Evolutionary conservation across 371 early-diverging fungal genomes (phyloP), one percentile per base, ranked within the genome.

Genomic region (Mucor velutinosus): DNA sequence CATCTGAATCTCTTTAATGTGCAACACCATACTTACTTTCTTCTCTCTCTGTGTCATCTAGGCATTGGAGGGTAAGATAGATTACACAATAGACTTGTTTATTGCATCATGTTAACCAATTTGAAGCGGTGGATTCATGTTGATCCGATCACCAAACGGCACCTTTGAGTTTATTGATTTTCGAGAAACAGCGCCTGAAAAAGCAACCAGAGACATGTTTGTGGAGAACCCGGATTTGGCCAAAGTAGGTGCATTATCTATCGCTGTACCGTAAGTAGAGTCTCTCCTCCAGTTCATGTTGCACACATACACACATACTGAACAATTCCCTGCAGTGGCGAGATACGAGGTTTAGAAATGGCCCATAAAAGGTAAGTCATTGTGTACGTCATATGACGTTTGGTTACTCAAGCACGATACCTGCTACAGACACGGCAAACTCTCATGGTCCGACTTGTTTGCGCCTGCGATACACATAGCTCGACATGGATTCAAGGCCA

Each of bases 101-200:
- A 21, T 51, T 2, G 4, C 25, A 51, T 23, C 12, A 11, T 19
- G 4, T 8, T 12, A 25, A 25, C 25, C 3, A 51, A 23, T 10
- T 47, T 53, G 0, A 35, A 87, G 92, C 6, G 99, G 99, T 41
- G 99, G 99, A 6, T 99, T 99, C 77, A 92, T 99, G 92, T 77
- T 97, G n/a, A 84, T 99, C 19, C 90, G 96, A 27, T 71, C 84
- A 6, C 77, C 88, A 30, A 80, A 87, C 66, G 84, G 87, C 17
- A 80, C 86, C 33, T 69, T 74, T 58, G 89, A 88, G 47, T 72
- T 82, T 11, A 86, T 94, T 59, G 93, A 94, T 75, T 94, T 94
- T 49, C 83, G 99, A 56, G 99, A 99, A 81, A 85, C 81, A 1
- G 99, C 99, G 0, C 97, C 98, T 7, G 77, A 71, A n/a, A 90